Evolutionary conservation across 2,329 filamentous ascomycete species (phyloP).

Genomic region (Neobulgaria alba): DNA sequence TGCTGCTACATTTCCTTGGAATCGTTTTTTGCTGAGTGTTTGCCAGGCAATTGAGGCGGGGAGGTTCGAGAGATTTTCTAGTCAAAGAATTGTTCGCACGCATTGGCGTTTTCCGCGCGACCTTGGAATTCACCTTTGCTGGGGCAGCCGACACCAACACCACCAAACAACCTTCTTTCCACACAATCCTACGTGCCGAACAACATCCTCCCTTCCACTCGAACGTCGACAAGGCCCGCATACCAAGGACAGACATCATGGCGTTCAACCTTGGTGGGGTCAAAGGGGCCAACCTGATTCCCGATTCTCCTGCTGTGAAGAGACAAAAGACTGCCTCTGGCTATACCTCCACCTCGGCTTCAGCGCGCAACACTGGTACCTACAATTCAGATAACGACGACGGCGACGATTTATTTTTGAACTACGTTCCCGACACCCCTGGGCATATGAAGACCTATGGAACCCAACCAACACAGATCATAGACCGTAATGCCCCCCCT

Average conservation of each 20-base stretch:
- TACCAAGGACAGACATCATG: constrained; percentile 9
- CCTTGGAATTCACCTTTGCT: too few species aligned
- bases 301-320: constrained; percentile 24
- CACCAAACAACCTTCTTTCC: too few species aligned
- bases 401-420: constrained; percentile 37
- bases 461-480: constrained; percentile 34
- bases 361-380: constrained; percentile 15
- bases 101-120: too few species aligned
- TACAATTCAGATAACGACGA: constrained; percentile 35
- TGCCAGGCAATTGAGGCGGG: too few species aligned
- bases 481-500: constrained; percentile 25
- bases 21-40: too few species aligned
- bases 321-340: constrained; percentile 27
- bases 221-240: not conserved
- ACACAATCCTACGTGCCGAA: not conserved
- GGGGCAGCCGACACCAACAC: too few species aligned
- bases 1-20: too few species aligned
- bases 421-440: constrained; percentile 25
- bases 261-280: constrained; percentile 11
- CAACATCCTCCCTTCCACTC: not conserved
- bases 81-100: too few species aligned
- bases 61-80: too few species aligned
- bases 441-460: constrained; percentile 18
- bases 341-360: constrained; percentile 23
- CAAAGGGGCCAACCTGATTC: constrained; percentile 5